Conservation (phyloP, 2,329 filamentous ascomycete species). For the Diaporthe nobilis region DNA sequence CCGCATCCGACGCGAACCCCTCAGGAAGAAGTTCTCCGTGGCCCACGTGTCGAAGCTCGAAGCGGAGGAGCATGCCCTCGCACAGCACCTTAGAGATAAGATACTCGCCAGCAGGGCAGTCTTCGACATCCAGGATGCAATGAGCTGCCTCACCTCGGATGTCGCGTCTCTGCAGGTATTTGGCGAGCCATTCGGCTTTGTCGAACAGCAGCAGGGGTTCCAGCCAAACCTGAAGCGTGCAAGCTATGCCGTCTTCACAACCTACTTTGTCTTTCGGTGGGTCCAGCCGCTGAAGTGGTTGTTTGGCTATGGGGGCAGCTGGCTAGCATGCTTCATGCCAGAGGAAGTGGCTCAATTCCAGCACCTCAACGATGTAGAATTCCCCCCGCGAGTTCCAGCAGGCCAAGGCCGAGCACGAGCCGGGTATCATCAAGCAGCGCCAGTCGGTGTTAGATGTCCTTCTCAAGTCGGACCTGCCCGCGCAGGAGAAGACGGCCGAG, state of each 20-base stretch:
- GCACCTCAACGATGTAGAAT: constrained; percentile 19
- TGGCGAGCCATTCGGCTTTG: constrained; percentile 42
- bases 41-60: background rate
- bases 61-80: background rate
- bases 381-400: constrained; percentile 3
- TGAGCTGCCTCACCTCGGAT: constrained; percentile 27
- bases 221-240: constrained; percentile 32
- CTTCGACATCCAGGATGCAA: constrained; percentile 22
- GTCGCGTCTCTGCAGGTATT: background rate
- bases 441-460: constrained; percentile 16
- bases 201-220: constrained; percentile 41
- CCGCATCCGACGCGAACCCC: constrained; percentile 8
- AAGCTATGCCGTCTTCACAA: constrained; percentile 33
- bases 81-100: constrained; percentile 40
- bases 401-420: constrained; percentile 11
- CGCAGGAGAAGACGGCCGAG: constrained; percentile 19
- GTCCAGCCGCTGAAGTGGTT: constrained; percentile 1
- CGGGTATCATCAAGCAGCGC: background rate
- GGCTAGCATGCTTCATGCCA: background rate
- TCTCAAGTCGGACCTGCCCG: constrained; percentile 12
- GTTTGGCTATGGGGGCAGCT: constrained; percentile 3
- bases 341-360: constrained; percentile 21
- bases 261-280: constrained; percentile 16
- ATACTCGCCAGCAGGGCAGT: constrained; percentile 30
- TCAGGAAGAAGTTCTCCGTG: background rate